Base-by-base conservation (phyloP, 2,329 filamentous ascomycete species). In the Eutypa lata region DNA sequence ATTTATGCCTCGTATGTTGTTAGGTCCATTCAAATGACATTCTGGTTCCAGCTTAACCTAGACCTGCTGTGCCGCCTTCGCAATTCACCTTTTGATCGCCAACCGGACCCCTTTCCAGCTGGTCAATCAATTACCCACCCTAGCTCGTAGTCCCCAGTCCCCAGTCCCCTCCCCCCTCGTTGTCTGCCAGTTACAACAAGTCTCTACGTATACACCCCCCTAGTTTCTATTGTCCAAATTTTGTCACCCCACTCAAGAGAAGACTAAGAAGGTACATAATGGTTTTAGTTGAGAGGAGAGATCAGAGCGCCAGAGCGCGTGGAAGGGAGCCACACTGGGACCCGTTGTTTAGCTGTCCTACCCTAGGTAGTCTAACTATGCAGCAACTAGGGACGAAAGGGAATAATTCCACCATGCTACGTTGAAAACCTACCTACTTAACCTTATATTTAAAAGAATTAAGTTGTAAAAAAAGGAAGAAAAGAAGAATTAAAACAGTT, bases 31-130 rank as follows among this genome's bases (percentile, higher is more conserved):
- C 42, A 16, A 24, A 26, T 45, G 14, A 11, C 22, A n/a, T 6
- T 24, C 26, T n/a, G 14, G 21, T 13, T 45, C 22, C 22, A 45
- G 22, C 40, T 45, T 24, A 28, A 45, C 5, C 42, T 24, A 24
- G 19, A n/a, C 42, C 16, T 26, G 42, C 21, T 28, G 21, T 44
- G 40, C 40, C 40, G 40, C 13, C 10, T 22, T 44, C 40, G 19
- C 19, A 22, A 13, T 22, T 24, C 40, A 28, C 42, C 26, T 31
- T 28, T 45, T 45, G 16, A 45, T 45, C 42, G 22, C 42, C 42
- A 45, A 45, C 42, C 42, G 42, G 42, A 45, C 21, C 42, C 42
- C 42, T 45, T 45, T 45, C 42, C 42, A 45, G 22, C 42, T 26
- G n/a, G 42, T 24, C 42, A 45, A 26, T 45, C 22, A 45, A 45